Evolutionary conservation across 306 rosid species (phyloP).

Genomic region (Sophora flavescens): DNA sequence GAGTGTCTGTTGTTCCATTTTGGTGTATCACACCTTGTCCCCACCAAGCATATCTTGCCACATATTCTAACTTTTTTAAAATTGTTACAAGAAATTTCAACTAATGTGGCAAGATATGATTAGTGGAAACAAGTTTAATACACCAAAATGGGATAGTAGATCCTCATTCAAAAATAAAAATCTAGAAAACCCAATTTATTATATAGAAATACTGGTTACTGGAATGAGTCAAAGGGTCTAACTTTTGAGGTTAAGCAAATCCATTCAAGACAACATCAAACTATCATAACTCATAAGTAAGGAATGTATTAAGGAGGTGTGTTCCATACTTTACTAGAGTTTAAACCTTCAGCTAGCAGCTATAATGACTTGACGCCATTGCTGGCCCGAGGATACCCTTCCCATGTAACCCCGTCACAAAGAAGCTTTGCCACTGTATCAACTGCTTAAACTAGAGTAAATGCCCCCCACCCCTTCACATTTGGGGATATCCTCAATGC

Average conservation of each 20-base stretch:
- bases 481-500: too few relatives aligned
- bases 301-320: not conserved
- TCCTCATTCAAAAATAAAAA: too few relatives aligned
- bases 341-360: not conserved
- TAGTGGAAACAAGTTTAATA: too few relatives aligned
- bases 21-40: too few relatives aligned
- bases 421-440: not conserved
- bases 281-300: conserved; percentile 15
- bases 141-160: too few relatives aligned
- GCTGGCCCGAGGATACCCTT: not conserved
- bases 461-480: not conserved
- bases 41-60: too few relatives aligned
- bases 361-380: too few relatives aligned
- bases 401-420: not conserved
- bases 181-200: not conserved
- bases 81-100: too few relatives aligned
- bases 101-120: too few relatives aligned
- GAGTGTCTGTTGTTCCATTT: too few relatives aligned
- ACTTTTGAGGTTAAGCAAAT: conserved; percentile 29
- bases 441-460: not conserved
- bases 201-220: not conserved
- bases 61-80: too few relatives aligned
- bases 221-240: conserved; percentile 18
- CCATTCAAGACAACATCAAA: conserved; percentile 27
- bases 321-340: not conserved